Base-by-base conservation (phyloP, 2,329 filamentous ascomycete genomes). In the Emydomyces testavorans region DNA sequence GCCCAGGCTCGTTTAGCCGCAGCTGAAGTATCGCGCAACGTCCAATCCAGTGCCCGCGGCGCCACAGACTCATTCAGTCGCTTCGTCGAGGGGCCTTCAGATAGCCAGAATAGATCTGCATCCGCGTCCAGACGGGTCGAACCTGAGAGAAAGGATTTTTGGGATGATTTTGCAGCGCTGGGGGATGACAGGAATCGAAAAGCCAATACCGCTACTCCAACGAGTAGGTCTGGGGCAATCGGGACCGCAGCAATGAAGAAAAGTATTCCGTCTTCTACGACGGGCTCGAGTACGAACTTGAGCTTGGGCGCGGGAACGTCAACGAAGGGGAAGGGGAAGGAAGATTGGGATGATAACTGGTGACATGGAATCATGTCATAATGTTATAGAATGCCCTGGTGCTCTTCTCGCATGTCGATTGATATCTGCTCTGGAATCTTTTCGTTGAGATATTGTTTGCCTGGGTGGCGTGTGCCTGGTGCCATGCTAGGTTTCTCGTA, bases 141-240 rank as follows among this genome's bases (percentile, higher is more conserved):
- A 64, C 76, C 76, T 6, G 78, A 80, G 51, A 84, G 82, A 66
- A 83, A 83, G 62, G 83, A 85, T 56, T 94, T 94, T 67, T 95
- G 89, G 89, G 89, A 94, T 62, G 83, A 83, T 56, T 94, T 96
- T 66, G 82, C 87, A 0, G 78, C 76, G 23, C 65, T 82, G 21
- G 82, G 79, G 0, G 52, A 54, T 11, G 53, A 65, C 47, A 57
- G 63, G 41, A 51, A 16, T 51, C 64, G 48, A 56, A 62, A 21
- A 31, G 55, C 50, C 35, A 54, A 16, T 54, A 46, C 15, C 54
- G 60, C 51, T 49, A 57, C 28, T 52, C 61, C 42, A 54, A 35
- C 50, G 29, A 50, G 46, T 31, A 68, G 57, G 20, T 69, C 70
- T 39, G 75, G 73, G 43, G 68, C 69, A 24, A 75, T 82, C 53